phyloP scores from a whole-genome alignment of 202 grass and related monocot species.

The Carex arenaria region DNA sequence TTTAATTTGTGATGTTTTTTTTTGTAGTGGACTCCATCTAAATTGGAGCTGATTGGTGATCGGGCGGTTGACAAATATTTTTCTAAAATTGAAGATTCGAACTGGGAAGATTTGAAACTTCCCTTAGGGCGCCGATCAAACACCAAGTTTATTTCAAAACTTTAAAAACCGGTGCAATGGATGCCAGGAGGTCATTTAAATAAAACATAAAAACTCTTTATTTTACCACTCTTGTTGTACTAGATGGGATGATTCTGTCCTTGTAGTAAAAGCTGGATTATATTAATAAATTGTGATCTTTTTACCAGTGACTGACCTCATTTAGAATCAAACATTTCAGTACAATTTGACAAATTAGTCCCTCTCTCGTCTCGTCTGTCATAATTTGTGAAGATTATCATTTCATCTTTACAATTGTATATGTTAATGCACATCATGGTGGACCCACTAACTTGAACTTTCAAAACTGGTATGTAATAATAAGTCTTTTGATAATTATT shows the following conservation, averaged over 20 bases:
- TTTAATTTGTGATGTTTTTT: slow-evolving; percentile 16
- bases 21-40: slow-evolving; percentile 83
- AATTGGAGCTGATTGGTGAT: slow-evolving; percentile 60
- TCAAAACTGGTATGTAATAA: not conserved
- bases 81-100: slow-evolving; percentile 54
- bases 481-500: not conserved
- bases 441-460: not conserved
- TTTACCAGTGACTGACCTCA: not conserved
- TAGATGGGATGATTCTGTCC: not conserved
- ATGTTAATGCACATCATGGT: not conserved
- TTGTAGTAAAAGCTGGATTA: not conserved
- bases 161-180: slow-evolving; percentile 31
- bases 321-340: not conserved
- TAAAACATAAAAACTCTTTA: not conserved
- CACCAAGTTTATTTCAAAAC: slow-evolving; percentile 45
- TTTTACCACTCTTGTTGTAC: not conserved
- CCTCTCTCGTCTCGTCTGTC: not conserved
- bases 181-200: not conserved
- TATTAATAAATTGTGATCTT: not conserved
- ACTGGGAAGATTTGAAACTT: slow-evolving; percentile 70
- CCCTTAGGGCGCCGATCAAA: slow-evolving; percentile 27
- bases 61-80: slow-evolving; percentile 56
- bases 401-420: not conserved
- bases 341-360: not conserved
- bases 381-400: not conserved